Base-by-base conservation (phyloP, 306 rosid species). In the Glycine latifolia region DNA sequence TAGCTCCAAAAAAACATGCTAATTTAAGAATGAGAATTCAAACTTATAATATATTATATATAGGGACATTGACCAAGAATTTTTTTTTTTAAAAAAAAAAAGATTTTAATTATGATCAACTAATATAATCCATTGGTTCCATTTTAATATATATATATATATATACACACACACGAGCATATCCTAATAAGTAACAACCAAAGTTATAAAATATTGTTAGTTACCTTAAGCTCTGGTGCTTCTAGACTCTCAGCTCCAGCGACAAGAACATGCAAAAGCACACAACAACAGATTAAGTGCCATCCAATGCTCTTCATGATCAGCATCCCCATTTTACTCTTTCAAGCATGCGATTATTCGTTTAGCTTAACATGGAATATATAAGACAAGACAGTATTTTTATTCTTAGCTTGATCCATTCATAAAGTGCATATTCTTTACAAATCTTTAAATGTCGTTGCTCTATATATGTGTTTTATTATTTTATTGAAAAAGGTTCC, bases 381-480 rank as follows among this genome's bases (percentile, higher is more conserved):
- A 81, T 80, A 80, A 69, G 10, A 37, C 35, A 59, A 60, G 10
- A 37, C 52, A 59, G 69, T 67, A 7, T 9, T 8, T 81, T 82
- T 82, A 88, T 91, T 87, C 92, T 83, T 89, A 88, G 20, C 95
- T 88, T 91, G 71, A 48, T 68, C 80, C 61, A 46, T 46, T 71
- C 66, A 72, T 73, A 83, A 89, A 88, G 94, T 79, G 79, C 72
- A 71, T 76, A 80, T 81, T 85, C 85, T 75, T 26, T 26, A 26
- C 46, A 50, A 43, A 39, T 66, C 83, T 67, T 73, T 55, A 68
- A 55, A 79, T 58, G 50, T 56, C 43, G 26, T 50, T 10, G 41
- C 67, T 72, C 54, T 78, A 14, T 72, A 35, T 46, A 13, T 49
- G 41, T 49, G 62, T 73, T 4, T 47, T 10, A 5, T 10, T 77